Conservation (phyloP, 768 basidiomycete species). For the Podaxis carcinomalis region DNA sequence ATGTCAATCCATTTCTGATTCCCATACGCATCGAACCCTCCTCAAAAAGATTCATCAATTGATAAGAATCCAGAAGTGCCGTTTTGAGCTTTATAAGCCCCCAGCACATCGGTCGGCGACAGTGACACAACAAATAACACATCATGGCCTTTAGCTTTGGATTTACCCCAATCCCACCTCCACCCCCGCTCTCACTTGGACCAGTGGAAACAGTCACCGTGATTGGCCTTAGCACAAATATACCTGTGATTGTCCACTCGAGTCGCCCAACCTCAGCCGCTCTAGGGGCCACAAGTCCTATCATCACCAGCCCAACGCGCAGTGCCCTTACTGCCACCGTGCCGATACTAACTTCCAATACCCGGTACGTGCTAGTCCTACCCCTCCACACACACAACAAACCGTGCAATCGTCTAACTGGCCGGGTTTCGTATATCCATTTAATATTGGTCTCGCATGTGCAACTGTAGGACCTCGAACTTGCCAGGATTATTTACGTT, state of each 20-base stretch:
- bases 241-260: neutral
- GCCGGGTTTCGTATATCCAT: neutral
- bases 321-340: neutral
- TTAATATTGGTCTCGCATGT: neutral
- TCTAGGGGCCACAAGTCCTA: neutral
- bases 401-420: neutral
- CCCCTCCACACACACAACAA: neutral
- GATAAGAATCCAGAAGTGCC: too few relatives aligned
- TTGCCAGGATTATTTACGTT: neutral
- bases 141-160: neutral
- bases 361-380: neutral
- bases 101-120: too few relatives aligned
- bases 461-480: neutral
- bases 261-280: neutral
- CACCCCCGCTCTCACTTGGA: neutral
- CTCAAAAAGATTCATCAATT: too few relatives aligned
- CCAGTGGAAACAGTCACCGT: neutral
- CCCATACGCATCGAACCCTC: too few relatives aligned
- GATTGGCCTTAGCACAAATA: neutral
- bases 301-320: neutral
- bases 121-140: neutral
- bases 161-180: neutral
- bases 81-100: too few relatives aligned
- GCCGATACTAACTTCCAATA: neutral
- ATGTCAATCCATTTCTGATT: too few relatives aligned